Conservation (phyloP, 1,284 basidiomycete species). For the Rhizopogon hawkerae region DNA sequence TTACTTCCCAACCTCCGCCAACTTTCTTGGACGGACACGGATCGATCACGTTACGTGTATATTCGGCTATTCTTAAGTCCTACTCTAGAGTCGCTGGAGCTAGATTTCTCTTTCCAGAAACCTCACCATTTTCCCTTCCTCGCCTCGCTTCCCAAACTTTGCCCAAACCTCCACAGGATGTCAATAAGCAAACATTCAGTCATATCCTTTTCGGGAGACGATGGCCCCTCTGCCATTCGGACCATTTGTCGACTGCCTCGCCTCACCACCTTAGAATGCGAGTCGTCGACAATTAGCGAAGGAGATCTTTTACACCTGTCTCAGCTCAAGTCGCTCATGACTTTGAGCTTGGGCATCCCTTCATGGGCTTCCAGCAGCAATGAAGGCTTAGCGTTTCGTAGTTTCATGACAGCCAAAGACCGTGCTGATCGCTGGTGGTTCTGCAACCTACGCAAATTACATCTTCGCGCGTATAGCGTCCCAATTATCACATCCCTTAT, state of each 20-base stretch:
- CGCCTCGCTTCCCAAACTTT: not conserved
- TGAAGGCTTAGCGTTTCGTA: no score
- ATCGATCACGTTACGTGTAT: constrained; percentile 1
- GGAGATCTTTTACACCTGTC: not conserved
- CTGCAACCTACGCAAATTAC: not conserved
- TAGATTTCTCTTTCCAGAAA: constrained; percentile 3
- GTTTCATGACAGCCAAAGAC: not conserved
- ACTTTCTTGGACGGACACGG: constrained; percentile 1
- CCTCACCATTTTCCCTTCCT: not conserved
- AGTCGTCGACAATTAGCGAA: not conserved
- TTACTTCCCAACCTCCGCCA: not conserved
- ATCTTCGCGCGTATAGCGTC: not conserved
- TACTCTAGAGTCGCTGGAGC: not conserved
- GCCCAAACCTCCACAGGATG: not conserved
- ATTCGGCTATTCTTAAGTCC: not conserved
- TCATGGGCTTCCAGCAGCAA: not conserved
- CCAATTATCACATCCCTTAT: not conserved
- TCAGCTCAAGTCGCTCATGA: not conserved
- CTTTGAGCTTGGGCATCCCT: constrained; percentile 1
- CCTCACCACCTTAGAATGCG: not conserved
- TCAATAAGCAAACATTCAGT: constrained; percentile 1
- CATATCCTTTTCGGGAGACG: not conserved
- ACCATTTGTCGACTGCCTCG: not conserved
- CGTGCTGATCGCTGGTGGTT: not conserved
- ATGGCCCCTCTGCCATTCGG: not conserved